Base-by-base conservation (phyloP, 352 stramenopile genomes). In the Lagenidium giganteum region DNA sequence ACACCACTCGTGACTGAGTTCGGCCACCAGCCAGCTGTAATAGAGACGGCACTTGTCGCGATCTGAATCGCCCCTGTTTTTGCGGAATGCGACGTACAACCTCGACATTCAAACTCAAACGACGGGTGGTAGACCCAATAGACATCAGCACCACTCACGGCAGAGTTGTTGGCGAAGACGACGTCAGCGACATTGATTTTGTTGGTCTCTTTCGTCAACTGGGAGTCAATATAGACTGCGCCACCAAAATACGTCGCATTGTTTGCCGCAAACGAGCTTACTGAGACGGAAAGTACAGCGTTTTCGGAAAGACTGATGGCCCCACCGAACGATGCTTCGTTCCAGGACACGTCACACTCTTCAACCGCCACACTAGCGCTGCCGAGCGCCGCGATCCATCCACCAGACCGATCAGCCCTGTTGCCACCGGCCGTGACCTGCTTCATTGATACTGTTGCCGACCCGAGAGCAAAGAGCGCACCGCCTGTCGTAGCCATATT, bases 21-120 rank as follows among this genome's bases (percentile, higher is more conserved):
- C 4, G 77, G 77, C 77, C 77, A 87, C 71, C 71, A 87, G 4
- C 71, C 77, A 3, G 40, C 12, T 0, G 54, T 64, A 8, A 87
- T 64, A 6, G 13, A 33, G 12, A 56, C 63, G 1, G 73, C 61
- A 44, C 70, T 86, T 4, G 69, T 80, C 14, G 62, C 50, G 2
- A 75, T 50, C 3, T 23, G 25, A 3, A 69, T 16, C 1, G 24
- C 18, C 0, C 23, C 32, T 0, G 34, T 22, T 7, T 11, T 25
- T 1, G 44, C 41, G 5, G 35, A 44, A 0, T 27, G 29, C 23
- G 51, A 67, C 4, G 36, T 47, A 25, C 70, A 86, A 9, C 54
- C 32, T 0, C 16, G 12, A 20, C 73, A 86, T 5, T 45, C 13
- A 8, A 81, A 75, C 23, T 29, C 48, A 31, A 75, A 75, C 45